These are phyloP conservation scores for Tubosaeta brunneosetosa DNA, from an alignment of 768 basidiomycete genomes.

Conservation along the genomic window DNA sequence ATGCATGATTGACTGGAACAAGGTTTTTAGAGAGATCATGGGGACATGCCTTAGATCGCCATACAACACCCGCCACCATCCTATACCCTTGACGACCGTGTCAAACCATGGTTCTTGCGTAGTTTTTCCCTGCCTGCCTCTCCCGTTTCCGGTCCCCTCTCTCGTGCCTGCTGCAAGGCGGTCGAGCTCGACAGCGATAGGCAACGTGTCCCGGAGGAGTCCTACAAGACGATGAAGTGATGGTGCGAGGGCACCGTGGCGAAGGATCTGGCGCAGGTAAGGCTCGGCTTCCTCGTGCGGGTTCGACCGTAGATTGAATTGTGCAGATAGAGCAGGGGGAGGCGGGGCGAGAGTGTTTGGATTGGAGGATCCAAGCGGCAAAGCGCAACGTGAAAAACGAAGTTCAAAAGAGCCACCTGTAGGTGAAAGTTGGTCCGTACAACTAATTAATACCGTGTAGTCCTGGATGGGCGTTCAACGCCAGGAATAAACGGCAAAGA, in stretches of 20 bases:
- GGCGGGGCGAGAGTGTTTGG: slow-evolving; percentile 21
- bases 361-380: slow-evolving; percentile 6
- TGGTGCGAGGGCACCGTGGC: slow-evolving; percentile 59
- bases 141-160: slow-evolving; percentile 15
- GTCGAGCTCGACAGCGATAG: slow-evolving; percentile 71
- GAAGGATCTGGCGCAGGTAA: slow-evolving; percentile 67
- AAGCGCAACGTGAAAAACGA: slow-evolving; percentile 54
- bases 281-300: slow-evolving; percentile 79
- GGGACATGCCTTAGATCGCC: slow-evolving; percentile 48
- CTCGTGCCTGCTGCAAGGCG: slow-evolving; percentile 36
- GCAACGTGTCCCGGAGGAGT: slow-evolving; percentile 71
- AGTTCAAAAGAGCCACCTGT: slow-evolving; percentile 70
- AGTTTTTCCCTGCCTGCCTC: slow-evolving; percentile 11
- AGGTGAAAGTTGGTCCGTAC: slow-evolving; percentile 67
- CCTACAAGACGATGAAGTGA: slow-evolving; percentile 65
- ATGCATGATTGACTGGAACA: background rate
- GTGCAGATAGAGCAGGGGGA: slow-evolving; percentile 31
- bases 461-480: slow-evolving; percentile 38
- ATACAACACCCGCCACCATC: slow-evolving; percentile 78
- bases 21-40: too few relatives aligned
- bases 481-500: background rate
- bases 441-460: slow-evolving; percentile 74
- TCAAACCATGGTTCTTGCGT: slow-evolving; percentile 41
- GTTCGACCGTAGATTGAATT: slow-evolving; percentile 36
- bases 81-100: slow-evolving; percentile 72